Evolutionary conservation across 306 rosid genomes (phyloP).

Genomic region (Lathyrus oleraceus): DNA sequence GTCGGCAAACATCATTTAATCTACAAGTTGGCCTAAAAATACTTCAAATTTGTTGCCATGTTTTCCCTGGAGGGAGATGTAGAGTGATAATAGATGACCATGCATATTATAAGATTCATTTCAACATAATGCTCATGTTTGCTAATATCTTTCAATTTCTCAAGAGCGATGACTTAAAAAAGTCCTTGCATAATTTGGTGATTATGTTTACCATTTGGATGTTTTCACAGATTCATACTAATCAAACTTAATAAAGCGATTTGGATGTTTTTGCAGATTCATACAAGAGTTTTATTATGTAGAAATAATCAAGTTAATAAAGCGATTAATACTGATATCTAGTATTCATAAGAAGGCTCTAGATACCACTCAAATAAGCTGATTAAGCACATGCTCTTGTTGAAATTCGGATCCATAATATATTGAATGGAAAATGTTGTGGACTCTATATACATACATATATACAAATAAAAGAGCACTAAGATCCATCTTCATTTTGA

Average conservation of each 20-base stretch:
- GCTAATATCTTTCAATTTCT: not conserved
- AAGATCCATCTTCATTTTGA: no score
- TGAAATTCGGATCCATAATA: no score
- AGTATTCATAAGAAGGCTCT: not conserved
- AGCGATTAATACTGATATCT: not conserved
- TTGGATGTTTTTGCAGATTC: not conserved
- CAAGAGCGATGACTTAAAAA: not conserved
- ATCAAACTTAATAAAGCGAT: not conserved
- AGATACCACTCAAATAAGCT: not conserved
- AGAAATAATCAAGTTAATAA: not conserved
- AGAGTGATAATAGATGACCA: constrained; percentile 46
- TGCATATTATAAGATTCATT: constrained; percentile 47
- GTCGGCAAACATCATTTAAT: constrained; percentile 45
- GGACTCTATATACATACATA: no score
- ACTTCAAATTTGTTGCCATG: constrained; percentile 37
- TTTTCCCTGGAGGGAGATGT: constrained; percentile 47
- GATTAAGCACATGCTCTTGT: no score
- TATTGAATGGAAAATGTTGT: no score
- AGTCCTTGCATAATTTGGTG: constrained; percentile 13
- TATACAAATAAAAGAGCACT: no score
- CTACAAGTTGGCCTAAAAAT: constrained; percentile 31
- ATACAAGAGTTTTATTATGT: not conserved
- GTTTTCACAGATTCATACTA: not conserved
- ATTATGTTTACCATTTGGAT: not conserved
- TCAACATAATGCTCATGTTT: constrained; percentile 18